Evolutionary conservation across 345 rosid species (phyloP).

Genomic region (Excoecaria agallocha): DNA sequence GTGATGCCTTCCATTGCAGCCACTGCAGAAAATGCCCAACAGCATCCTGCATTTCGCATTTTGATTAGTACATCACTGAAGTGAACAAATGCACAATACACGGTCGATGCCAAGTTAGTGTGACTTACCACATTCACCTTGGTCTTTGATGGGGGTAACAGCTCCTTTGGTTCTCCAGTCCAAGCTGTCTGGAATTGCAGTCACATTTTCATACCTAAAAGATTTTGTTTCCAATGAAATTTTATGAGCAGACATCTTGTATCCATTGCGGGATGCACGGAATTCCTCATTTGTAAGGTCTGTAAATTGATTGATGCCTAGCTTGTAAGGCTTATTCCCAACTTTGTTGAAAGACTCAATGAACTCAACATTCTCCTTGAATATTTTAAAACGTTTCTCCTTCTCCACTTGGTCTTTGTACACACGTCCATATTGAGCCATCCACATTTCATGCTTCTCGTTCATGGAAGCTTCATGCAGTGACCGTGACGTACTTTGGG

Average conservation of each 20-base stretch:
- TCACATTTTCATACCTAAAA: constrained; percentile 28
- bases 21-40: constrained; percentile 60
- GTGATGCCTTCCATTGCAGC: constrained; percentile 56
- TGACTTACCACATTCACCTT: constrained; percentile 43
- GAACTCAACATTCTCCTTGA: constrained; percentile 42
- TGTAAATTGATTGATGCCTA: constrained; percentile 47
- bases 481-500: constrained; percentile 23
- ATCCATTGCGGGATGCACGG: constrained; percentile 30
- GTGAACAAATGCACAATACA: neutral
- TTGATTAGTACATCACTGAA: neutral
- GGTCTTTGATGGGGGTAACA: constrained; percentile 39
- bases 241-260: neutral
- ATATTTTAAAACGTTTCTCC: constrained; percentile 32
- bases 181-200: constrained; percentile 23
- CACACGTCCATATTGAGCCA: constrained; percentile 31
- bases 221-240: neutral
- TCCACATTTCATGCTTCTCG: constrained; percentile 35
- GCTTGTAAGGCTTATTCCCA: constrained; percentile 20
- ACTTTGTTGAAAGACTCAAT: constrained; percentile 38
- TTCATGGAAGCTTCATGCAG: constrained; percentile 22
- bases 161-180: constrained; percentile 52
- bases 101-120: neutral
- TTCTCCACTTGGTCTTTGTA: constrained; percentile 35
- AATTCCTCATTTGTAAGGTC: constrained; percentile 54
- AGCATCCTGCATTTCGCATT: constrained; percentile 29